These are phyloP conservation scores for Fusarium virguliforme DNA, from an alignment of 2,329 filamentous ascomycete species.

Conservation along the genomic window DNA sequence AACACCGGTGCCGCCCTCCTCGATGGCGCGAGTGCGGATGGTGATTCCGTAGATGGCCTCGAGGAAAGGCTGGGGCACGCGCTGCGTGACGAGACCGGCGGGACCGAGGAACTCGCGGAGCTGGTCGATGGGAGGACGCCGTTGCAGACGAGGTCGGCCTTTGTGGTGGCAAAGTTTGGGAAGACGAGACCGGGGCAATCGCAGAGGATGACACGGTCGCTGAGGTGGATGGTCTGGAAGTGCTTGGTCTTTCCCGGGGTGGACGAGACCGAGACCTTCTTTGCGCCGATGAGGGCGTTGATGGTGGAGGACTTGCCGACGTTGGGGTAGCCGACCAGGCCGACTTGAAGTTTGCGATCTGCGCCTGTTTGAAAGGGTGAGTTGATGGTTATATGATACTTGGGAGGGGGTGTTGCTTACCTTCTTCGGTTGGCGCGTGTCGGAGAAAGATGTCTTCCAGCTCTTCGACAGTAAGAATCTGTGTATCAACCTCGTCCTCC, in stretches of 20 bases:
- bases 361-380: constrained; percentile 56
- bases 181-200: constrained; percentile 99
- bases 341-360: constrained; percentile 84
- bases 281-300: constrained; percentile 97
- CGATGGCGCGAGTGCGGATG: constrained; percentile 83
- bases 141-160: constrained; percentile 95
- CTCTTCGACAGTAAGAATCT: constrained; percentile 93
- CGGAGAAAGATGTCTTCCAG: constrained; percentile 89
- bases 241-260: constrained; percentile 99
- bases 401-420: constrained; percentile 57
- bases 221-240: constrained; percentile 97
- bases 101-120: constrained; percentile 94
- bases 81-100: constrained; percentile 83
- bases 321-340: constrained; percentile 97
- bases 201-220: constrained; percentile 89
- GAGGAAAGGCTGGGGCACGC: constrained; percentile 89
- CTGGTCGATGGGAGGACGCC: constrained; percentile 98
- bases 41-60: constrained; percentile 96
- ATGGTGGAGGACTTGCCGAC: constrained; percentile 99
- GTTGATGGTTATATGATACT: background rate
- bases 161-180: constrained; percentile 96
- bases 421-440: constrained; percentile 72
- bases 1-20: constrained; percentile 92
- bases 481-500: constrained; percentile 71
- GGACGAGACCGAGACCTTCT: constrained; percentile 98